Conservation (phyloP, 768 basidiomycete species). For the Hemileccinum impolitum region DNA sequence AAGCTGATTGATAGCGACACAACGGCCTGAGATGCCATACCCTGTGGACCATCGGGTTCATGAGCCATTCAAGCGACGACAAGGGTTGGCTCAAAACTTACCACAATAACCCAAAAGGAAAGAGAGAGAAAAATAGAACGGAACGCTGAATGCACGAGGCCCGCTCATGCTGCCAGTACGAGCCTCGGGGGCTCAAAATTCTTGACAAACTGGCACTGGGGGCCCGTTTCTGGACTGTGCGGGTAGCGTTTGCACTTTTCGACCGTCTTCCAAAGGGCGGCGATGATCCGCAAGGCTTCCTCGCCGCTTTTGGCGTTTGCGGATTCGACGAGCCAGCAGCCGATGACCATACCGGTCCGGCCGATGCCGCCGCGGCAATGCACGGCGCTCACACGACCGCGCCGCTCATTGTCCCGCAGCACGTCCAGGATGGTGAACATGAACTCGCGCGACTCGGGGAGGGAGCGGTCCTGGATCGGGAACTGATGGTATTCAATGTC, state of each 20-base stretch:
- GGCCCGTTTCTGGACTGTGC: slow-evolving; percentile 75
- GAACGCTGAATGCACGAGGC: neutral
- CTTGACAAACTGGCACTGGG: slow-evolving; percentile 72
- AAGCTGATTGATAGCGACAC: neutral
- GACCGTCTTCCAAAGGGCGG: slow-evolving; percentile 67
- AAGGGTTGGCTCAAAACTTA: neutral
- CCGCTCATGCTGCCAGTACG: slow-evolving; percentile 15
- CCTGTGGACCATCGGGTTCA: neutral
- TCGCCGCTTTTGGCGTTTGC: slow-evolving; percentile 58
- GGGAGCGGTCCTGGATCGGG: slow-evolving; percentile 69
- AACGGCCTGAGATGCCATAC: neutral
- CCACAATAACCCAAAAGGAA: neutral
- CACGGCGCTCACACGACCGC: slow-evolving; percentile 63
- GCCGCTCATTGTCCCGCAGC: slow-evolving; percentile 54
- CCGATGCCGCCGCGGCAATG: slow-evolving; percentile 82
- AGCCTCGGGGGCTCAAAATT: slow-evolving; percentile 42
- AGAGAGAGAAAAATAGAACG: neutral
- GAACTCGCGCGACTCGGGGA: slow-evolving; percentile 57
- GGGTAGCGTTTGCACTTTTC: slow-evolving; percentile 77
- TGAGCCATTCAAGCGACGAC: neutral
- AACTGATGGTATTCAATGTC: slow-evolving; percentile 75
- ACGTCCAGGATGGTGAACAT: slow-evolving; percentile 59
- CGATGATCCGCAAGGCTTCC: slow-evolving; percentile 63
- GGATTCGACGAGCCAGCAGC: slow-evolving; percentile 76
- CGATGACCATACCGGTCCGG: slow-evolving; percentile 57